Conservation (phyloP, 345 rosid genomes). For the Nasturtium officinale region DNA sequence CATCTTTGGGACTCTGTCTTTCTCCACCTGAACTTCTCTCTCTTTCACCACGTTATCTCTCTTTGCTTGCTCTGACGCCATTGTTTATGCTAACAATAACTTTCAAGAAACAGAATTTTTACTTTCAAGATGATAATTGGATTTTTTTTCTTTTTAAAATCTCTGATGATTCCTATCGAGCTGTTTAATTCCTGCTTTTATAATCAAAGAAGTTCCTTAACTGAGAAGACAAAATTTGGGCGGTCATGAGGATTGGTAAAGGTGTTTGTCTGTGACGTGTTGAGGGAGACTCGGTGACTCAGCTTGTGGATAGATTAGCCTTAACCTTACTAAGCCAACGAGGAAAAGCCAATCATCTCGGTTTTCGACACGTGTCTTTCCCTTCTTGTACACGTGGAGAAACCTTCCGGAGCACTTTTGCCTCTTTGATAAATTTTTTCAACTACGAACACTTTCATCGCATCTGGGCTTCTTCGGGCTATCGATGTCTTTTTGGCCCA, state of each 20-base stretch:
- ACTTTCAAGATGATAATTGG: background rate
- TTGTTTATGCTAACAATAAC: slow-evolving; percentile 17
- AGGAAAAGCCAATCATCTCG: background rate
- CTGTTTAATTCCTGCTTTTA: slow-evolving; percentile 26
- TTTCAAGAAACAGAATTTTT: slow-evolving; percentile 1
- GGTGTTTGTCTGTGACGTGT: slow-evolving; percentile 45
- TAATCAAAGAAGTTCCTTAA: slow-evolving; percentile 4
- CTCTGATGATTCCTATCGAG: slow-evolving; percentile 16
- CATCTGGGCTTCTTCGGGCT: background rate
- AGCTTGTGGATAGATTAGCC: slow-evolving; percentile 24
- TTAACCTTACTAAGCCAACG: background rate
- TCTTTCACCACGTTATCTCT: slow-evolving; percentile 52
- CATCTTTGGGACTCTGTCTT: slow-evolving; percentile 66
- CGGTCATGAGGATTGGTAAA: slow-evolving; percentile 16
- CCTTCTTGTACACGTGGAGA: slow-evolving; percentile 32
- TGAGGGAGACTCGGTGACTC: slow-evolving; percentile 24
- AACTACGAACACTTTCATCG: background rate
- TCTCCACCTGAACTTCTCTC: slow-evolving; percentile 53
- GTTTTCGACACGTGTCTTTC: slow-evolving; percentile 13
- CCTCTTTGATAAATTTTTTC: background rate
- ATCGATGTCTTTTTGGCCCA: slow-evolving; percentile 2
- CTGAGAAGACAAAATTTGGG: background rate
- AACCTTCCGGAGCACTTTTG: background rate
- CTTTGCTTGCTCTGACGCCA: slow-evolving; percentile 70
- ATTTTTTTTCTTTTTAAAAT: background rate